Base-by-base conservation (phyloP, 73 alveolate genomes). In the Paramecium biaurelia region DNA sequence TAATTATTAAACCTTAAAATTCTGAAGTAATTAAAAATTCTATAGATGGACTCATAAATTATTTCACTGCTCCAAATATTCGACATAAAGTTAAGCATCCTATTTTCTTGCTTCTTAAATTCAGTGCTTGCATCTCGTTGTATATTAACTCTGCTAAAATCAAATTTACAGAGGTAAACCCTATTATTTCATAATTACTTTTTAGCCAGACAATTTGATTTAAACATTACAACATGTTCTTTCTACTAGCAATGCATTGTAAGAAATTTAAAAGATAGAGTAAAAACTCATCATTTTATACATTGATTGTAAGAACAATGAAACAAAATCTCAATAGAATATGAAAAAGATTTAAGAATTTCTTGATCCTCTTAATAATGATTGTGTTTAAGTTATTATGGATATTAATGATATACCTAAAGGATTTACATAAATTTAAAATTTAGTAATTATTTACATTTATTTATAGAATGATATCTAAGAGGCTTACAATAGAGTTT, bases 31-130 rank as follows among this genome's bases (percentile, higher is more conserved):
- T 93, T 7, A 92, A 92, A 14, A 43, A 90, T 74, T 87, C 92
- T 10, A 47, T 93, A 0, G 88, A 85, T 32, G 96, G 96, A 11
- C 49, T 93, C 20, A 35, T 92, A 1, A 93, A 93, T 38, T 93
- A 89, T 94, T 93, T 93, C 68, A 74, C 95, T 34, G 96, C 96
- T 28, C 96, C 96, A 0, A 93, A 93, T 32, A 93, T 93, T 74
- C 58, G 96, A 20, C 89, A 93, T 76, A 93, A 93, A 42, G 93
- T 93, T 4, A 89, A 92, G 53, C 96, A 93, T 92, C 96, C 96
- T 1, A 43, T 93, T 6, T 93, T 93, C 85, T 92, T 93, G 26
- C 89, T 92, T 18, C 70, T 89, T 10, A 93, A 93, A 88, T 93
- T 93, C 70, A 34, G 79, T 63, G 86, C 84, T 24, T 90, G 94